Conservation (phyloP, 2,329 filamentous ascomycete species). For the Sordariomycetes sp. region DNA sequence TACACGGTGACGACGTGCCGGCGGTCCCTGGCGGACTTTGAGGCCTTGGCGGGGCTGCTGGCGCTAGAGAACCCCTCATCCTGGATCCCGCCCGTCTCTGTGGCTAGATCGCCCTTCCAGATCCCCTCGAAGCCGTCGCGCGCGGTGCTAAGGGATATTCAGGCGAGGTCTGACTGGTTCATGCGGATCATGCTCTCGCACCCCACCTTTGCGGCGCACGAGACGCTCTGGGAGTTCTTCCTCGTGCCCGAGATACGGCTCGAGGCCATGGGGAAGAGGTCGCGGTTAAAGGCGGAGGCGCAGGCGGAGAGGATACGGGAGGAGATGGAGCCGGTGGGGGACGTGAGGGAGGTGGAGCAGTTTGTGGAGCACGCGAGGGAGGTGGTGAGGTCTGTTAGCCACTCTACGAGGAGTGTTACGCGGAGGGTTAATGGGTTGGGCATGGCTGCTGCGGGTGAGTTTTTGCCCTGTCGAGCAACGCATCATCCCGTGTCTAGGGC, state of each 20-base stretch:
- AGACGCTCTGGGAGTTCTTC: slow-evolving; percentile 99
- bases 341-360: slow-evolving; percentile 79
- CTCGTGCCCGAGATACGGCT: slow-evolving; percentile 87
- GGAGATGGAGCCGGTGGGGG: slow-evolving; percentile 73
- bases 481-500: background rate
- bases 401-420: slow-evolving; percentile 69
- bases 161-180: slow-evolving; percentile 76
- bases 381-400: slow-evolving; percentile 73
- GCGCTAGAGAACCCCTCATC: slow-evolving; percentile 86
- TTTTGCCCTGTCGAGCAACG: background rate
- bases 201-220: slow-evolving; percentile 87
- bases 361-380: slow-evolving; percentile 87
- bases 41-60: slow-evolving; percentile 74
- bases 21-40: slow-evolving; percentile 77
- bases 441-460: slow-evolving; percentile 6
- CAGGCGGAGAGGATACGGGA: slow-evolving; percentile 76
- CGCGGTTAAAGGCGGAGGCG: slow-evolving; percentile 71
- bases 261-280: slow-evolving; percentile 80
- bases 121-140: slow-evolving; percentile 86
- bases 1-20: slow-evolving; percentile 93
- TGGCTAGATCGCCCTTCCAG: slow-evolving; percentile 78
- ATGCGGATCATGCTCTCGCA: slow-evolving; percentile 76
- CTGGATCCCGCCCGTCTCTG: slow-evolving; percentile 72
- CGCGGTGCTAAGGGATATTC: slow-evolving; percentile 74
- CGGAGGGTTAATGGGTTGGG: slow-evolving; percentile 62